A percentile compares a stretch with the other conserved stretches of the same genome.
phyloP scores from a whole-genome alignment of 306 rosid genomes.

The Glycine latifolia region DNA sequence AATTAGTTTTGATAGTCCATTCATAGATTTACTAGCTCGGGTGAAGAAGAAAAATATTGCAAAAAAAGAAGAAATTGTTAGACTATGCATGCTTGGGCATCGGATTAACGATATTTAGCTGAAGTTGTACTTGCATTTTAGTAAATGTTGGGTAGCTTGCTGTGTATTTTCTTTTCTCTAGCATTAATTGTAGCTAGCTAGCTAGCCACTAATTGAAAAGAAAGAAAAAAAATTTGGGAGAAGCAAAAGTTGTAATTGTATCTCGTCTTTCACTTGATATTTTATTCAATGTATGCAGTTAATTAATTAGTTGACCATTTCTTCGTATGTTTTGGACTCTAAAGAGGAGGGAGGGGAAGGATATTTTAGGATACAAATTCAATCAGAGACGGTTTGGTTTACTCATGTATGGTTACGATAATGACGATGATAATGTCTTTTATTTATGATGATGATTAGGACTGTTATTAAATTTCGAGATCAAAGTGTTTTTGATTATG shows the following conservation, averaged over 20 bases:
- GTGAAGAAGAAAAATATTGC: neutral
- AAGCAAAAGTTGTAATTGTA: neutral
- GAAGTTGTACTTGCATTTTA: neutral
- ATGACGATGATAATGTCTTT: too few species aligned
- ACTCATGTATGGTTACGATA: neutral
- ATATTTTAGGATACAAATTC: too few species aligned
- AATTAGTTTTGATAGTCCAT: neutral
- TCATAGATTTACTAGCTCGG: neutral
- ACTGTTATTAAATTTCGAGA: too few species aligned
- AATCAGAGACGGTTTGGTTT: too few species aligned
- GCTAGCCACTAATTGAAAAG: neutral
- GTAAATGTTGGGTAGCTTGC: neutral
- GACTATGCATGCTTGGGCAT: neutral
- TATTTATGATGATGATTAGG: too few species aligned
- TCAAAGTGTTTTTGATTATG: too few species aligned
- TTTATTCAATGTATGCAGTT: neutral
- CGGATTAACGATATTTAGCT: too few species aligned
- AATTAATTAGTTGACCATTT: too few species aligned
- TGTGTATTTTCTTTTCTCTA: neutral
- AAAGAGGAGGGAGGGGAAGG: too few species aligned
- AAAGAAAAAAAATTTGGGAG: neutral
- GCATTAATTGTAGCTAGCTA: neutral
- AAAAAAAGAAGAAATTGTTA: neutral
- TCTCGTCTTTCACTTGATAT: neutral
- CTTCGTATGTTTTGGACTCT: too few species aligned